These are phyloP conservation scores for Xylaria sp. DNA, from an alignment of 2,329 filamentous ascomycete genomes.

Conservation along the genomic window DNA sequence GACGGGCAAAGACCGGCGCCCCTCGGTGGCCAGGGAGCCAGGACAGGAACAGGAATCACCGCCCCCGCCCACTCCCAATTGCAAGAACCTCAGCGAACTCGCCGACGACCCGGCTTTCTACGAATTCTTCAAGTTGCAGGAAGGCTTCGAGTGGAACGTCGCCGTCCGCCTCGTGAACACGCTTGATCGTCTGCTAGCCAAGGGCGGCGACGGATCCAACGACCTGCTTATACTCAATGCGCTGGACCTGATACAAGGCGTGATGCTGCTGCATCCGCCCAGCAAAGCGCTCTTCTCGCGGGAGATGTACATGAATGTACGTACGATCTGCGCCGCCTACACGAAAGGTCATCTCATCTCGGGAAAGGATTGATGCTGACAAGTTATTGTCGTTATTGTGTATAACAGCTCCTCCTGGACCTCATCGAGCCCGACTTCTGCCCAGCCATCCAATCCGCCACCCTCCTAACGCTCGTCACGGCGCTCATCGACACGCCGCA, in stretches of 20 bases:
- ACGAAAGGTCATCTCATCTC: neutral
- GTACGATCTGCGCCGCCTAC: constrained; percentile 55
- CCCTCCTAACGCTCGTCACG: constrained; percentile 88
- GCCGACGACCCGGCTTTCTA: constrained; percentile 87
- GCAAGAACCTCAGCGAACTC: constrained; percentile 76
- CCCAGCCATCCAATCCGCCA: constrained; percentile 89
- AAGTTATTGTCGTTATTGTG: neutral
- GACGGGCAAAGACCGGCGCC: constrained; percentile 42
- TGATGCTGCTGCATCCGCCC: constrained; percentile 87
- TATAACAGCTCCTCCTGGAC: constrained; percentile 81
- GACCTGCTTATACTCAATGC: constrained; percentile 89
- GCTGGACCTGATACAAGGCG: constrained; percentile 88
- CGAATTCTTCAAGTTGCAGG: constrained; percentile 96
- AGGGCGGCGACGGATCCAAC: constrained; percentile 83
- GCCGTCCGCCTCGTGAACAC: constrained; percentile 86
- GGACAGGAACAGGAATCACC: constrained; percentile 47
- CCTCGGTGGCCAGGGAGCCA: constrained; percentile 44
- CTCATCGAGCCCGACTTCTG: constrained; percentile 93
- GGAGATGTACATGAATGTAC: constrained; percentile 92
- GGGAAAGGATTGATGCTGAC: constrained; percentile 27
- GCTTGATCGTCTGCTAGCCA: constrained; percentile 85
- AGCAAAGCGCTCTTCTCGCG: constrained; percentile 87
- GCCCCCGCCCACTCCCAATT: constrained; percentile 50
- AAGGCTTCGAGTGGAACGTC: constrained; percentile 98
- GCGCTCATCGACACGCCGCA: constrained; percentile 85